Evolutionary conservation across 2,329 filamentous ascomycete species (phyloP).

Genomic region (Davidsoniella eucalypti): DNA sequence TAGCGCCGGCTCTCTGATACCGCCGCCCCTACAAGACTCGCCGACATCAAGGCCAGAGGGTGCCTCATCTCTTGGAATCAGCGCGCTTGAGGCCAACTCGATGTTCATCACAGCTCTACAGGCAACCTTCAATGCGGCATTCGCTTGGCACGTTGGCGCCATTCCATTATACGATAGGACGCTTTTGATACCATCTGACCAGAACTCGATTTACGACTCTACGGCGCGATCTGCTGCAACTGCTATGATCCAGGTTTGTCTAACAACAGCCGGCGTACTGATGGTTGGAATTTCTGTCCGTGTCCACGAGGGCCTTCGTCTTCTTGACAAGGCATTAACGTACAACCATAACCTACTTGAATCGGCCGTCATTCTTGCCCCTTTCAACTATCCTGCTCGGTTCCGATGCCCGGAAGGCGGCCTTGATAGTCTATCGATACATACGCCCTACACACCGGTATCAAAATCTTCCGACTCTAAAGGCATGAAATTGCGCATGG

Average conservation of each 20-base stretch:
- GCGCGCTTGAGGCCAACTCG: constrained; percentile 4
- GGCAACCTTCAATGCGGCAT: constrained; percentile 1
- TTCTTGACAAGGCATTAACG: constrained; percentile 27
- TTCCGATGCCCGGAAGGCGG: constrained; percentile 5
- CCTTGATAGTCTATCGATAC: background rate
- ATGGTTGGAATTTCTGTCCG: constrained; percentile 33
- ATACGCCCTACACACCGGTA: constrained; percentile 17
- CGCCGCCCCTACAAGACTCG: background rate
- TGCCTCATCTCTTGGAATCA: background rate
- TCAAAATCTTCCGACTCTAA: constrained; percentile 22
- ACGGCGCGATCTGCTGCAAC: constrained; percentile 22
- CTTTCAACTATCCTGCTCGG: constrained; percentile 25
- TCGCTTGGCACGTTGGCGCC: constrained; percentile 2
- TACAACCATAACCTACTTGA: constrained; percentile 25
- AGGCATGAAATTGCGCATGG: constrained; percentile 30
- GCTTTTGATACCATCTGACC: constrained; percentile 17
- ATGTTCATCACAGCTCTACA: constrained; percentile 10
- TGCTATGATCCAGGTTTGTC: constrained; percentile 35
- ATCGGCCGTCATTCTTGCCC: constrained; percentile 35
- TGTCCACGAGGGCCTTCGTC: constrained; percentile 29
- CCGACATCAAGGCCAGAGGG: background rate
- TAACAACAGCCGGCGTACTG: constrained; percentile 39
- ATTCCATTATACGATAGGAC: constrained; percentile 11
- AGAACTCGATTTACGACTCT: constrained; percentile 18
- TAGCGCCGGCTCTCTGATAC: background rate